A percentile compares a stretch with the other conserved stretches of the same genome.
These are phyloP conservation scores for Sordariomycetes sp. DNA, from an alignment of 2,329 filamentous ascomycete genomes.

Conservation along the genomic window DNA sequence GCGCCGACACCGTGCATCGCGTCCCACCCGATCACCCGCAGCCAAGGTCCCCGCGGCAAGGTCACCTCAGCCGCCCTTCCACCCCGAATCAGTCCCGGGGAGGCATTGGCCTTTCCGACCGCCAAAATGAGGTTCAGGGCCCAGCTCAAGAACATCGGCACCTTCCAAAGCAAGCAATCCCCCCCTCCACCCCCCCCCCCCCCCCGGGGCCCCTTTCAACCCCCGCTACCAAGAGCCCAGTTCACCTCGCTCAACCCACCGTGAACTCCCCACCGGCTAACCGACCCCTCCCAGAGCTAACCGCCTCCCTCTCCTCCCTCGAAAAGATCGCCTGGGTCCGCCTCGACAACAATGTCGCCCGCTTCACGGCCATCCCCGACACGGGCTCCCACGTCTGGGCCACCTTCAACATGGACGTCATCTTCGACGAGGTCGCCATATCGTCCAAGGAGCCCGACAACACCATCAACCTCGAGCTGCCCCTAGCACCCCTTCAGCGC, in stretches of 20 bases:
- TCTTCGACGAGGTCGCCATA: conserved; percentile 76
- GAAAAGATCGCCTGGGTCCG: conserved; percentile 86
- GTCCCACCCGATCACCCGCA: too few species aligned
- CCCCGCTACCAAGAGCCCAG: too few species aligned
- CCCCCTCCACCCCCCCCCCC: background rate
- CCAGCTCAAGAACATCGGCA: conserved; percentile 51
- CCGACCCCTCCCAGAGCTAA: conserved; percentile 35
- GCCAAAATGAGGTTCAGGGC: conserved; percentile 49
- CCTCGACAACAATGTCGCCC: conserved; percentile 73
- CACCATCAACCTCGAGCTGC: conserved; percentile 92
- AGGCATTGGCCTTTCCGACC: background rate
- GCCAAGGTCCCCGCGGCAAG: too few species aligned
- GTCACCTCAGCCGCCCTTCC: too few species aligned
- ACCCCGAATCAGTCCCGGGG: background rate
- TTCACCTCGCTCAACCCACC: background rate
- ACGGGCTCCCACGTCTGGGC: conserved; percentile 95
- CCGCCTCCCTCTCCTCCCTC: conserved; percentile 48
- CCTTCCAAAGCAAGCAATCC: conserved; percentile 42
- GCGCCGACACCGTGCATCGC: too few species aligned
- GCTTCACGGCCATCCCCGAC: conserved; percentile 92
- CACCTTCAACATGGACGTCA: conserved; percentile 57
- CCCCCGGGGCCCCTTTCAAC: background rate
- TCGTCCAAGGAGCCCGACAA: conserved; percentile 73
- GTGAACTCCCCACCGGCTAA: background rate
- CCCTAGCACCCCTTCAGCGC: conserved; percentile 73